A percentile compares a stretch with the other conserved stretches of the same genome.
phyloP scores from a whole-genome alignment of 2,329 filamentous ascomycete genomes.

The Aspergillus phoenicis region DNA sequence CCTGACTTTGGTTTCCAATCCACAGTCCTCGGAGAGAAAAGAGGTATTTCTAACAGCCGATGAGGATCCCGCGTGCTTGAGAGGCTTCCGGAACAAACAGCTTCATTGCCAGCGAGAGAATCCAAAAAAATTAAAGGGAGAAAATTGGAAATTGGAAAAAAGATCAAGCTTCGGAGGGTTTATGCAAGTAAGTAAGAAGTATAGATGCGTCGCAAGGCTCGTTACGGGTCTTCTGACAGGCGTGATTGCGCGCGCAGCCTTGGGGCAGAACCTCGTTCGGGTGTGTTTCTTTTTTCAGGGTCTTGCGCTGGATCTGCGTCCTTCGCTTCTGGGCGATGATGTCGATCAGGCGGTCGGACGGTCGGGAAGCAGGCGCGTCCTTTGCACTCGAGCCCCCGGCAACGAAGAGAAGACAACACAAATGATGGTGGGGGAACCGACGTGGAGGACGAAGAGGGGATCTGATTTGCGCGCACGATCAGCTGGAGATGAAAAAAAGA shows the following conservation, averaged over 20 bases:
- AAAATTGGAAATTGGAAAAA: neutral
- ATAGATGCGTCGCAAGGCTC: slow-evolving; percentile 1
- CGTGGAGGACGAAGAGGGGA: neutral
- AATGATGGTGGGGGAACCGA: slow-evolving; percentile 6
- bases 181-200: neutral
- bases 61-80: slow-evolving; percentile 15
- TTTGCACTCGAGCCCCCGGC: slow-evolving; percentile 10
- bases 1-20: slow-evolving; percentile 3
- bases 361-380: slow-evolving; percentile 13
- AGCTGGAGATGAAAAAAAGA: neutral
- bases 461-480: neutral
- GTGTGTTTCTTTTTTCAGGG: slow-evolving; percentile 3
- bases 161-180: slow-evolving; percentile 7
- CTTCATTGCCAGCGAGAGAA: slow-evolving; percentile 20
- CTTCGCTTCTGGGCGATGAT: slow-evolving; percentile 2
- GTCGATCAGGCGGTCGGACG: slow-evolving; percentile 14
- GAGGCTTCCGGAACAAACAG: slow-evolving; percentile 9
- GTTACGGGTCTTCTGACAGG: neutral
- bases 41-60: slow-evolving; percentile 6
- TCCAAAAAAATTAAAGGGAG: neutral
- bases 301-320: slow-evolving; percentile 5
- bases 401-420: slow-evolving; percentile 12
- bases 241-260: neutral
- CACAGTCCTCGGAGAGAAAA: slow-evolving; percentile 7
- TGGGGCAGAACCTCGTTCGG: neutral